A percentile compares a stretch with the other conserved stretches of the same genome.
Conservation (phyloP, 2,329 filamentous ascomycete genomes). For the Colletotrichum sp. region DNA sequence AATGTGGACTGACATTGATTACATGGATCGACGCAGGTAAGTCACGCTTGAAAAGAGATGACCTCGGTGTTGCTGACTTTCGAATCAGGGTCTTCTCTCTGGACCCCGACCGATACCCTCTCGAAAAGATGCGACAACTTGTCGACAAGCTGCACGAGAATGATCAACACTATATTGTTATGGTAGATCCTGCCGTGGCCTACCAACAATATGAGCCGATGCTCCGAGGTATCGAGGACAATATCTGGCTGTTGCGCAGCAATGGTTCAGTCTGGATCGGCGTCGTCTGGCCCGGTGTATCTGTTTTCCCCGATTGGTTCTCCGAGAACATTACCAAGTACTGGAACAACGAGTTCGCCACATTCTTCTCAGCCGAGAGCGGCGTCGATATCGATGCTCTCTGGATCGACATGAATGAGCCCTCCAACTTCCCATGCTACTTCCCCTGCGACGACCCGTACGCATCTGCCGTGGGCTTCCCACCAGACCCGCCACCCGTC, state of each 20-base stretch:
- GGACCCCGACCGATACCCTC: constrained; percentile 67
- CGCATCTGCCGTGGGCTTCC: constrained; percentile 44
- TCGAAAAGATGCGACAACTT: constrained; percentile 67
- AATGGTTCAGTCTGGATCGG: constrained; percentile 66
- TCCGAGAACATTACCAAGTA: constrained; percentile 65
- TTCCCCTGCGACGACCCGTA: constrained; percentile 44
- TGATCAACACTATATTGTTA: constrained; percentile 75
- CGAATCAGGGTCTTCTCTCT: constrained; percentile 61
- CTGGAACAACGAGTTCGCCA: constrained; percentile 72
- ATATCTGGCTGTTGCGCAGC: constrained; percentile 53
- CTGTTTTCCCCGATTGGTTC: constrained; percentile 82
- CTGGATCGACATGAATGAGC: constrained; percentile 75
- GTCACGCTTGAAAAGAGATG: not conserved
- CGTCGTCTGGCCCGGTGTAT: constrained; percentile 79
- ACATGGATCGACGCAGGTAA: constrained; percentile 34
- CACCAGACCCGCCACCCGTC: constrained; percentile 68
- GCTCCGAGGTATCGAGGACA: constrained; percentile 42
- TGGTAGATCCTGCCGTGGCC: constrained; percentile 75
- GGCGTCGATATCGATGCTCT: constrained; percentile 80
- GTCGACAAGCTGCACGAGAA: constrained; percentile 70
- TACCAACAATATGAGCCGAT: constrained; percentile 52
- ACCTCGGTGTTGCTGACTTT: not conserved
- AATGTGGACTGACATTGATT: constrained; percentile 63
- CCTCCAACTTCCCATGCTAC: constrained; percentile 34
- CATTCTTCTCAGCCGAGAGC: constrained; percentile 66